phyloP scores from a whole-genome alignment of 1,284 basidiomycete genomes.

The Trichosporon sp. region DNA sequence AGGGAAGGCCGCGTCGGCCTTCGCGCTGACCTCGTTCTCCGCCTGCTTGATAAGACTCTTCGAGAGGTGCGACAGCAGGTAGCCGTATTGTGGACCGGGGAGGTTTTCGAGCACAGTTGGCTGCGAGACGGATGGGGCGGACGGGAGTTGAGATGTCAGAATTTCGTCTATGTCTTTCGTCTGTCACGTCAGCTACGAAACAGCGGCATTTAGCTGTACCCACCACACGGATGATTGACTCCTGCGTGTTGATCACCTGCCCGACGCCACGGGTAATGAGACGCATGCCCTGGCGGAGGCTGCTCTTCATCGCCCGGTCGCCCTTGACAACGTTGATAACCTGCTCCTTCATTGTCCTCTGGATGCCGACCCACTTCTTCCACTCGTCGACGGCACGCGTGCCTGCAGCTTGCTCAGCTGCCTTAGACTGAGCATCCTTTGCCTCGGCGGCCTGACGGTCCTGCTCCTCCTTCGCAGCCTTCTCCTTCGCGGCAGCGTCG shows the following conservation, averaged over 20 bases:
- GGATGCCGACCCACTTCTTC: constrained; percentile 58
- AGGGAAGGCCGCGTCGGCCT: constrained; percentile 76
- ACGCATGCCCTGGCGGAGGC: constrained; percentile 61
- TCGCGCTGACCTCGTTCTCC: constrained; percentile 87
- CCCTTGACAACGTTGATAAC: constrained; percentile 67
- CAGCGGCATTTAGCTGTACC: constrained; percentile 19
- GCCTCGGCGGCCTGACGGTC: constrained; percentile 20
- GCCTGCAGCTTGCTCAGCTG: constrained; percentile 11
- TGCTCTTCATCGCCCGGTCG: constrained; percentile 54
- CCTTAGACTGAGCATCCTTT: constrained; percentile 17
- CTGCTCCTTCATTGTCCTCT: constrained; percentile 67
- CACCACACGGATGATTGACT: constrained; percentile 63
- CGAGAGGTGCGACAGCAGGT: constrained; percentile 76
- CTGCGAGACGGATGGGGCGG: constrained; percentile 49
- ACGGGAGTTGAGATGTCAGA: constrained; percentile 48
- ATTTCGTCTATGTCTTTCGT: constrained; percentile 62
- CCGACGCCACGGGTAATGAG: constrained; percentile 87
- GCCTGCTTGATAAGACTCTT: constrained; percentile 90
- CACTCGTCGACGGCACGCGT: constrained; percentile 60
- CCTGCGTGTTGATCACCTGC: constrained; percentile 76
- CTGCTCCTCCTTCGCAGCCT: constrained; percentile 16
- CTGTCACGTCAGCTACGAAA: constrained; percentile 47
- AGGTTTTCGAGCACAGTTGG: constrained; percentile 41
- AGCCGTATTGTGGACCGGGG: constrained; percentile 56
- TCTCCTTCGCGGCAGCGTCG: constrained; percentile 8